Percentiles rank a stretch among this genome's conserved stretches.
phyloP scores from a whole-genome alignment of 352 stramenopile genomes.

The Phytophthora palmivora region DNA sequence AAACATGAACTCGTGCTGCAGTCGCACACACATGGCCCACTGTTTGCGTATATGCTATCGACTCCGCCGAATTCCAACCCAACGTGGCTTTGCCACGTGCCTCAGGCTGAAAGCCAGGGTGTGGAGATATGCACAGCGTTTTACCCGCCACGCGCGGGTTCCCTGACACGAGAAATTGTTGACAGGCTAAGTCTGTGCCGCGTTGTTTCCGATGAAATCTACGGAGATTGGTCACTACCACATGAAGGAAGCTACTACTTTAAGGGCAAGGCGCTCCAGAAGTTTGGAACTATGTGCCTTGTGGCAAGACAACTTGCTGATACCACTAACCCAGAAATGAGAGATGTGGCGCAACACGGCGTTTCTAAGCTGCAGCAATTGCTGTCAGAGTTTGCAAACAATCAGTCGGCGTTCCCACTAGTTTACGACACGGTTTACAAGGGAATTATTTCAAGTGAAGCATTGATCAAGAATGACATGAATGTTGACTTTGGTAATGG shows the following conservation, averaged over 20 bases:
- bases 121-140: conserved; percentile 61
- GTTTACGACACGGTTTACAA: conserved; percentile 80
- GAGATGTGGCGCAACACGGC: conserved; percentile 49
- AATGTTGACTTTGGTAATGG: conserved; percentile 79
- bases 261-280: conserved; percentile 81
- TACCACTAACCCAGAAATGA: conserved; percentile 64
- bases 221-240: conserved; percentile 71
- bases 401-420: conserved; percentile 57
- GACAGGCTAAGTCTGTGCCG: conserved; percentile 44
- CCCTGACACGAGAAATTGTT: conserved; percentile 43
- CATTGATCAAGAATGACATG: conserved; percentile 60
- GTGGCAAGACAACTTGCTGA: conserved; percentile 63
- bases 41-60: conserved; percentile 63
- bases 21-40: conserved; percentile 74
- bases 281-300: conserved; percentile 83
- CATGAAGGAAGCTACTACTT: conserved; percentile 87
- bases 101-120: conserved; percentile 40
- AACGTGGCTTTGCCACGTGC: conserved; percentile 64
- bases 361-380: conserved; percentile 55
- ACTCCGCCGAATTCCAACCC: conserved; percentile 11
- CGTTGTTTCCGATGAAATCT: conserved; percentile 67
- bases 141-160: conserved; percentile 46
- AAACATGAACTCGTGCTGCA: conserved; percentile 66
- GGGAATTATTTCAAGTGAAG: conserved; percentile 68
- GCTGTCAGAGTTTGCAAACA: conserved; percentile 51